Percentiles rank a stretch among this genome's conserved stretches.
Evolutionary conservation across 176 grass and related monocot species (phyloP).

Genomic region (Avena insularis): DNA sequence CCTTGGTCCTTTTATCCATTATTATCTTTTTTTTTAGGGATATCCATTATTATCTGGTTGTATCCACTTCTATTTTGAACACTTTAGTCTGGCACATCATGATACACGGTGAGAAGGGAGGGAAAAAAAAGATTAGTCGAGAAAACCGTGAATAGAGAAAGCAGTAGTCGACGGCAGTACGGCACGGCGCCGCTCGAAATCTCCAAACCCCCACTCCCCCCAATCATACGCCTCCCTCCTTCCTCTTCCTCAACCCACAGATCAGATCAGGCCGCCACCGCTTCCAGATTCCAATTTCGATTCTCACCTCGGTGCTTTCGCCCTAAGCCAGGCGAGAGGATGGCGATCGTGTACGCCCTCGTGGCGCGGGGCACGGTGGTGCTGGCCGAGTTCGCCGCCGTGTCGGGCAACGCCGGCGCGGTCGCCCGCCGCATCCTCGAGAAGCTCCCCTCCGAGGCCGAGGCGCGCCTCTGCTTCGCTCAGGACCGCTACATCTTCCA

Average conservation of each 20-base stretch:
- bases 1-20: no score
- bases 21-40: no score
- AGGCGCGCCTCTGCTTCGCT: conserved; percentile 84
- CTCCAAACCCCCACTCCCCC: conserved; percentile 4
- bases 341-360: conserved; percentile 90
- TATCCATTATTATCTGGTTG: no score
- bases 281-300: not conserved
- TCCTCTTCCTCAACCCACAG: conserved; percentile 7
- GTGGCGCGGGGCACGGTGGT: conserved; percentile 89
- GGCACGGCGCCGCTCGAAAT: conserved; percentile 31
- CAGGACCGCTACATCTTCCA: conserved; percentile 99
- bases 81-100: no score
- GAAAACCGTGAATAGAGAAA: conserved; percentile 23
- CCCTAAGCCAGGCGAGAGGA: not conserved
- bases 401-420: conserved; percentile 80
- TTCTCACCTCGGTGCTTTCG: not conserved
- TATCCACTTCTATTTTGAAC: no score
- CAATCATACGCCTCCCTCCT: not conserved
- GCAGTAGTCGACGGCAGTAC: conserved; percentile 31
- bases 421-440: conserved; percentile 86
- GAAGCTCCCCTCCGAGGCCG: conserved; percentile 72
- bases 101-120: not conserved
- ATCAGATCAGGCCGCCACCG: conserved; percentile 22
- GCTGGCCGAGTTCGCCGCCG: conserved; percentile 87
- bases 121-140: not conserved